Evolutionary conservation across 371 early-diverging fungal genomes (phyloP), one percentile per base, ranked within the genome.

Genomic region (Actinomortierella wolfii): DNA sequence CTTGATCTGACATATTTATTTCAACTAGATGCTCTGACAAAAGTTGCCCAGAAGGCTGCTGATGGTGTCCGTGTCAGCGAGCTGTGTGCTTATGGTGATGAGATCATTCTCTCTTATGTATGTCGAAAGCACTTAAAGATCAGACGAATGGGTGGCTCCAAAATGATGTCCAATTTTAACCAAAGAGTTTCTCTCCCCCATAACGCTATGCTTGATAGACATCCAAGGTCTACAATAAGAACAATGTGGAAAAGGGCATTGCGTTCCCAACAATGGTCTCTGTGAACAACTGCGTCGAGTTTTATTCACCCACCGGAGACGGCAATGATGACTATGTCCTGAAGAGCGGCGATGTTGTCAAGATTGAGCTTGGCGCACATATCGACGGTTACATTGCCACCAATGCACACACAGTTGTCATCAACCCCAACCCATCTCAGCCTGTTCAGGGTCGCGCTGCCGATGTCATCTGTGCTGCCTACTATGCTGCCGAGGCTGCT

Each of bases 371-470:
- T 61, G 97, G 94, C 61, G 93, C 86, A 39, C 97, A 97, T 68
- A 81, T 97, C 61, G 95, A 97, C 78, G 97, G 97, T 42, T 96
- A 90, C 76, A 87, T 93, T 54, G 92, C 93, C 25, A 88, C 92
- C 58, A 86, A 84, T 48, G 97, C 91, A 4, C 91, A 94, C 77
- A 95, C 97, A 1, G 67, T 91, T 25, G 87, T 94, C 46, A 83
- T 96, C 43, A 89, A 86, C 52, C 64, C 87, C 46, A 78, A 73
- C 58, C 76, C 86, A 8, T 61, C 74, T 11, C 51, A 80, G 46
- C 94, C 95, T 25, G 79, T 88, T 42, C 76, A 77, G 54, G 88
- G 78, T 34, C 76, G 78, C 52, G 73, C 83, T 44, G 93, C 92
- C 41, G 91, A 92, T 79, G 88, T 84, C 18, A 54, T 93, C 39